phyloP scores from a whole-genome alignment of 2,329 filamentous ascomycete genomes.

The Sarocladiaceae sp. region DNA sequence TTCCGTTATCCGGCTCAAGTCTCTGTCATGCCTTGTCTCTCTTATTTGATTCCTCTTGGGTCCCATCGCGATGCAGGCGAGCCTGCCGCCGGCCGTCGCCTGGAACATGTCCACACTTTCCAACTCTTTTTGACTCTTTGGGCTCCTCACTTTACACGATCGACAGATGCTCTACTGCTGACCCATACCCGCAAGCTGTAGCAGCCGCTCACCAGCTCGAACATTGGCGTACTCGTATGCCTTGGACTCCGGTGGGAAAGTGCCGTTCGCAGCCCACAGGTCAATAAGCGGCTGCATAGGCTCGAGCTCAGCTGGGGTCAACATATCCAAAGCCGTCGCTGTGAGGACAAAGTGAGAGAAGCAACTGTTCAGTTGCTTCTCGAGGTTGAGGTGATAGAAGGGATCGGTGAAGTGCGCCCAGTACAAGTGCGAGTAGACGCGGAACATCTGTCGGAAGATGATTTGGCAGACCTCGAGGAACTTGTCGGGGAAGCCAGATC shows the following conservation, averaged over 20 bases:
- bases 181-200: constrained; percentile 40
- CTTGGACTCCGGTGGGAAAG: constrained; percentile 73
- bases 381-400: constrained; percentile 77
- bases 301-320: constrained; percentile 86
- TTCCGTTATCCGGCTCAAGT: not conserved
- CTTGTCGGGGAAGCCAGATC: constrained; percentile 85
- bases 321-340: constrained; percentile 75
- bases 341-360: constrained; percentile 83
- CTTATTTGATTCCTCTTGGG: not conserved
- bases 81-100: constrained; percentile 3
- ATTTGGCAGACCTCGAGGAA: constrained; percentile 89
- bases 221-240: constrained; percentile 63
- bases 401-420: constrained; percentile 89
- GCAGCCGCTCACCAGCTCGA: constrained; percentile 53
- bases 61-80: not conserved
- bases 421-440: constrained; percentile 96
- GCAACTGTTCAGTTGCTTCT: constrained; percentile 81
- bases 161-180: constrained; percentile 11
- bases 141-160: not conserved
- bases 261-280: constrained; percentile 83
- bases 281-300: constrained; percentile 95
- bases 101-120: not conserved
- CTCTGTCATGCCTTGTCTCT: not conserved
- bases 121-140: not conserved
- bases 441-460: constrained; percentile 98